A percentile compares a stretch with the other conserved stretches of the same genome.
These are phyloP conservation scores for Apiospora phragmitis DNA, from an alignment of 2,329 filamentous ascomycete species.

Conservation along the genomic window DNA sequence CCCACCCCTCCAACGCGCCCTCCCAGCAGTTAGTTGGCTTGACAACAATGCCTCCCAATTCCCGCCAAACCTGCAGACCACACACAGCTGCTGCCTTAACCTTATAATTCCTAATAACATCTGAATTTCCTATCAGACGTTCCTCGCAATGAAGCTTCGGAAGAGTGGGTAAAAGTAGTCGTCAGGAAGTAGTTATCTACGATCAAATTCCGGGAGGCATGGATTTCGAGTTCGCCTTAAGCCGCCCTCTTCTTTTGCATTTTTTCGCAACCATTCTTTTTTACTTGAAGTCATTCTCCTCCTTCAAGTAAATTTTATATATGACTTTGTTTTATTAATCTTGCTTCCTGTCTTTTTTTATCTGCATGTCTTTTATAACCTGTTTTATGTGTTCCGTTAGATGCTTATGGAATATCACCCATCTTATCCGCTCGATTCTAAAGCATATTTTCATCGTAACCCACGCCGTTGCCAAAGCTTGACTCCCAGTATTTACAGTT, in stretches of 20 bases:
- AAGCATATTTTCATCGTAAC: not conserved
- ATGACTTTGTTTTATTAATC: too few relatives aligned
- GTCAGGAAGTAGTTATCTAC: not conserved
- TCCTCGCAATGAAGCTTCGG: not conserved
- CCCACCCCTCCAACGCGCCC: not conserved
- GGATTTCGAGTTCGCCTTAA: not conserved
- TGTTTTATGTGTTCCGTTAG: too few relatives aligned
- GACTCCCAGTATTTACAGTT: not conserved
- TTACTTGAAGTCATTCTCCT: too few relatives aligned
- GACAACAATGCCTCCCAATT: not conserved
- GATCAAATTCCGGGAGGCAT: not conserved
- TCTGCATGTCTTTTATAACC: too few relatives aligned
- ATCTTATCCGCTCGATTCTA: not conserved
- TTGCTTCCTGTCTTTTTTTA: too few relatives aligned
- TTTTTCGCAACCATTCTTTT: not conserved
- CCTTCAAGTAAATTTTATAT: too few relatives aligned
- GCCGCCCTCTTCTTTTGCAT: not conserved
- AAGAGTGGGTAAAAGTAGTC: constrained; percentile 2
- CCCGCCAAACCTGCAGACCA: not conserved
- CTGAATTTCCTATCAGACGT: not conserved
- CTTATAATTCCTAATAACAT: not conserved
- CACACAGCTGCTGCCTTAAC: not conserved
- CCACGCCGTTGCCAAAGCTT: not conserved
- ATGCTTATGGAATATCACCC: too few relatives aligned
- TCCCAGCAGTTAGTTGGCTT: not conserved